Evolutionary conservation across 192 early-diverging fungal species (phyloP), one percentile per base, ranked within the genome.

Genomic region (Umbelopsis sp.): DNA sequence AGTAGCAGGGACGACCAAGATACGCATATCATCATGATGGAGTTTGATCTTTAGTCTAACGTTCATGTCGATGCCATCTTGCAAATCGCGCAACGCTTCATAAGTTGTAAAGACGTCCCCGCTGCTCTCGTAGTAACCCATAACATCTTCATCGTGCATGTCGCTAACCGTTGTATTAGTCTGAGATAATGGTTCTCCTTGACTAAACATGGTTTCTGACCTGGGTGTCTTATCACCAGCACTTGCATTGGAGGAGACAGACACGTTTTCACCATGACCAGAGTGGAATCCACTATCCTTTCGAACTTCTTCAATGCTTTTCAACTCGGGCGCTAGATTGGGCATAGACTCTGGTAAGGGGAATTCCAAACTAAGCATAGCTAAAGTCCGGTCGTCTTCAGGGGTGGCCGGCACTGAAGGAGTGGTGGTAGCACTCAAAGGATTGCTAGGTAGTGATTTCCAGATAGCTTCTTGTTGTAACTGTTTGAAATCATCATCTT

Each of bases 11-110:
- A 92, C 82, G 23, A 90, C 49, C 7, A 93, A 71, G 23, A 90
- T 85, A 9, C 89, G 80, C 1, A 86, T 91, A 70, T 91, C 90
- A 18, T 75, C 81, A 71, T 82, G 87, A 73, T 93, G 88, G 53
- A 84, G 82, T 71, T 93, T 92, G 51, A 92, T 81, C 30, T 85
- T 88, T 66, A 79, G 74, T 70, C 79, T 80, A 48, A 74, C 66
- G 20, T 66, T 49, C 46, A 45, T 70, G 16, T 49, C 23, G 22
- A 45, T 67, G 23, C 50, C 52, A 15, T 71, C 55, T 35, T 61
- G 55, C 27, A 61, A n/a, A 61, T 61, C 55, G 1, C 55, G 55
- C 30, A 61, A 61, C 27, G 55, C 55, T 35, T 61, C 55, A 11
- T 61, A 61, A 2, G 55, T 61, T 30, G 55, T 35, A 61, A 61